These are phyloP conservation scores for Nematodospora valgi DNA, from an alignment of 805 yeast species.

Conservation along the genomic window DNA sequence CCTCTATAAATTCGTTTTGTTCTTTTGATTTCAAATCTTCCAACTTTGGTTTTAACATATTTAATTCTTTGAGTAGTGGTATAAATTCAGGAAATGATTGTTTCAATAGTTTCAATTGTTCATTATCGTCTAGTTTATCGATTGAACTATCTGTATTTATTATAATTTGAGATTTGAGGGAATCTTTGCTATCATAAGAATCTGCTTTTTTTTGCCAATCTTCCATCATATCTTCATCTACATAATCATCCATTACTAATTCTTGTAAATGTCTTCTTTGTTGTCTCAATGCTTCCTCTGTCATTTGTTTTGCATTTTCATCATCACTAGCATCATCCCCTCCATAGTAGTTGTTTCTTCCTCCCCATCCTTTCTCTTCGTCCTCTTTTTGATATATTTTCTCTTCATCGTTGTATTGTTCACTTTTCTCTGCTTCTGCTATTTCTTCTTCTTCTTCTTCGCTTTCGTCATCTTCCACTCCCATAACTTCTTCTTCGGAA, in stretches of 20 bases:
- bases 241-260: constrained; percentile 56
- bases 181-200: constrained; percentile 30
- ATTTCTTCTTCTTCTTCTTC: constrained; percentile 38
- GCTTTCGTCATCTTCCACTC: constrained; percentile 30
- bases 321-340: constrained; percentile 71
- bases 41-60: constrained; percentile 17
- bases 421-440: constrained; percentile 44
- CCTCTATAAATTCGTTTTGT: constrained; percentile 32
- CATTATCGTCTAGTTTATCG: constrained; percentile 45
- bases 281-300: constrained; percentile 82
- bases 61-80: constrained; percentile 67
- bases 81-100: constrained; percentile 78
- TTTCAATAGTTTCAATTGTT: constrained; percentile 51
- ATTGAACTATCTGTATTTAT: constrained; percentile 35
- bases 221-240: constrained; percentile 72
- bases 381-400: constrained; percentile 24
- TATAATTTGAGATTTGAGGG: constrained; percentile 22
- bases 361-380: constrained; percentile 42
- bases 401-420: constrained; percentile 27
- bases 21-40: constrained; percentile 9
- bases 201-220: constrained; percentile 71
- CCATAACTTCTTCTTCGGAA: constrained; percentile 53
- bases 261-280: constrained; percentile 74
- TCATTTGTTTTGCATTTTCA: constrained; percentile 72
- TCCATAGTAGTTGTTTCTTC: constrained; percentile 50